phyloP scores from a whole-genome alignment of 2,329 filamentous ascomycete genomes.

The Fusarium sororula region DNA sequence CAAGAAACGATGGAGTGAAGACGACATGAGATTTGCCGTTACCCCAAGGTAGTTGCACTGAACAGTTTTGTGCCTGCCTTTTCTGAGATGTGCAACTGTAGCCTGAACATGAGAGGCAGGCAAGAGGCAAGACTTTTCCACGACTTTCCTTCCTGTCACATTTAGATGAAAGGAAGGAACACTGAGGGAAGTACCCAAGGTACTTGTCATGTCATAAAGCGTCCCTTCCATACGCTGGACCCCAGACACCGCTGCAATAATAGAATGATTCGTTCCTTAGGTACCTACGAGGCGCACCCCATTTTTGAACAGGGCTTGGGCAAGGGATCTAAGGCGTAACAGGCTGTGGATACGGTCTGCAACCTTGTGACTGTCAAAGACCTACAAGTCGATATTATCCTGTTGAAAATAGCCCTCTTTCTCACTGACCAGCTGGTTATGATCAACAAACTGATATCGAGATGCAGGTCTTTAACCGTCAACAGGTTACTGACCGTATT shows the following conservation, averaged over 20 bases:
- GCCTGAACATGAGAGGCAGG: background rate
- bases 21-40: background rate
- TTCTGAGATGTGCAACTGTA: background rate
- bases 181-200: background rate
- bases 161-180: background rate
- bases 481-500: too few species aligned
- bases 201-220: background rate
- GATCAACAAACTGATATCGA: too few species aligned
- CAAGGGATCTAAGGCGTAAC: too few species aligned
- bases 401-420: too few species aligned
- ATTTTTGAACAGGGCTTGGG: too few species aligned
- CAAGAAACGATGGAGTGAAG: background rate
- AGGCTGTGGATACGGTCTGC: too few species aligned
- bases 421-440: too few species aligned
- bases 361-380: too few species aligned
- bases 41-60: conserved; percentile 10
- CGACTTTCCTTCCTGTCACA: background rate
- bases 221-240: background rate
- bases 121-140: background rate
- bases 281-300: too few species aligned
- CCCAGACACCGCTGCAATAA: background rate
- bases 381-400: too few species aligned
- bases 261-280: background rate
- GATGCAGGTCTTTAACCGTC: too few species aligned
- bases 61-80: background rate